phyloP scores from a whole-genome alignment of 2,329 filamentous ascomycete genomes.

The Cadophora sp. region DNA sequence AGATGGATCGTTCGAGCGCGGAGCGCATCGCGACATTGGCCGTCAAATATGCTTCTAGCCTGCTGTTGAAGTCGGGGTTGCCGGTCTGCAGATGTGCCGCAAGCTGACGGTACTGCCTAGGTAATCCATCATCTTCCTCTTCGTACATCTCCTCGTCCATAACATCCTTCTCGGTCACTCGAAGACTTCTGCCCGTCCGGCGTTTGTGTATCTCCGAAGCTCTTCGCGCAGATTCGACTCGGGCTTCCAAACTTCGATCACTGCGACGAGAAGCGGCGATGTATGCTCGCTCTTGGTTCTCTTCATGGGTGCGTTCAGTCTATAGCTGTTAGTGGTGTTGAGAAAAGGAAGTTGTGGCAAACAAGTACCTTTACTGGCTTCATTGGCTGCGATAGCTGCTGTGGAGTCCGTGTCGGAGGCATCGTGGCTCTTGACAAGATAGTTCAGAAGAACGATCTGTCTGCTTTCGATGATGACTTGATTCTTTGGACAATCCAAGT shows the following conservation, averaged over 20 bases:
- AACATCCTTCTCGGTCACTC: conserved; percentile 86
- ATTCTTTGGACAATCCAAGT: background rate
- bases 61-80: conserved; percentile 36
- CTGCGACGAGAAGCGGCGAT: conserved; percentile 88
- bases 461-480: background rate
- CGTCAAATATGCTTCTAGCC: conserved; percentile 56
- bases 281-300: conserved; percentile 88
- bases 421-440: background rate
- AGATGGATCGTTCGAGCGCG: conserved; percentile 53
- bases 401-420: conserved; percentile 11
- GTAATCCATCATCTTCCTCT: conserved; percentile 85
- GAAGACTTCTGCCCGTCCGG: conserved; percentile 81
- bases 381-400: conserved; percentile 6
- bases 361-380: conserved; percentile 9
- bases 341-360: conserved; percentile 7
- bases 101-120: conserved; percentile 69
- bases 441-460: background rate
- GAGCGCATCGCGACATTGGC: conserved; percentile 63
- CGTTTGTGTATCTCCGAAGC: conserved; percentile 92
- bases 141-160: conserved; percentile 96
- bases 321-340: conserved; percentile 43
- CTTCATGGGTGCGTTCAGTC: conserved; percentile 79
- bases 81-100: conserved; percentile 59
- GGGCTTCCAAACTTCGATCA: conserved; percentile 85
- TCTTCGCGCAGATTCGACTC: conserved; percentile 84